Base-by-base conservation (phyloP, 192 early-diverging fungal species). In the Coemansia sp. region DNA sequence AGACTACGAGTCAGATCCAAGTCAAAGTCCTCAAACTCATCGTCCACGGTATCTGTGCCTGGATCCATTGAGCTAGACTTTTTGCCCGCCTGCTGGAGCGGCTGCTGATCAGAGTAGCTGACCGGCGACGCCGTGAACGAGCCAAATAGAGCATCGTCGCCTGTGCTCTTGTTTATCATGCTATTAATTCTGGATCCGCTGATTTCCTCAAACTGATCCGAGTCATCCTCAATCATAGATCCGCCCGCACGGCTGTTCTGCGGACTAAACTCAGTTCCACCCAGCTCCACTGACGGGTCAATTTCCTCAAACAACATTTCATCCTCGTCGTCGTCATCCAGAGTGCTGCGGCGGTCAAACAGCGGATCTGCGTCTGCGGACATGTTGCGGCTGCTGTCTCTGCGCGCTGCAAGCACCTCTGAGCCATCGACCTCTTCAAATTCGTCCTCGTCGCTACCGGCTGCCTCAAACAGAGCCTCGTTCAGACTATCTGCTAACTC, bases 271-370 rank as follows among this genome's bases (percentile, higher is more conserved):
- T 68, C 28, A 12, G 40, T 53, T 18, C 53, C 49, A 26, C 53
- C 67, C 50, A 63, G 18, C 12, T 47, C 63, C 5, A 63, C 40
- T 9, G 64, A 51, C 36, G 67, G 64, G 18, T 67, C 69, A 20
- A 79, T 49, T 18, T 71, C 77, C 17, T 74, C 77, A 66, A 79
- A 74, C 68, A 79, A 64, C 71, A 74, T 68, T 4, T 79, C 76
- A 2, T 79, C 74, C 17, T 66, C 67, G 11, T 69, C 66, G n/a
- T 58, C 69, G 6, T 58, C 66, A 7, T 61, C 56, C 18, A 47
- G 50, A 6, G 54, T 56, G 42, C 67, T 69, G 25, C 14, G 59
- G 2, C 38, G 46, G 28, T 61, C 73, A 2, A 55, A 50, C 37
- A 68, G 26, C 3, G 61, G 51, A 23, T 63, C 66, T 17, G 52